phyloP scores from a whole-genome alignment of 2,329 filamentous ascomycete genomes.

The Scedosporium aurantiacum region DNA sequence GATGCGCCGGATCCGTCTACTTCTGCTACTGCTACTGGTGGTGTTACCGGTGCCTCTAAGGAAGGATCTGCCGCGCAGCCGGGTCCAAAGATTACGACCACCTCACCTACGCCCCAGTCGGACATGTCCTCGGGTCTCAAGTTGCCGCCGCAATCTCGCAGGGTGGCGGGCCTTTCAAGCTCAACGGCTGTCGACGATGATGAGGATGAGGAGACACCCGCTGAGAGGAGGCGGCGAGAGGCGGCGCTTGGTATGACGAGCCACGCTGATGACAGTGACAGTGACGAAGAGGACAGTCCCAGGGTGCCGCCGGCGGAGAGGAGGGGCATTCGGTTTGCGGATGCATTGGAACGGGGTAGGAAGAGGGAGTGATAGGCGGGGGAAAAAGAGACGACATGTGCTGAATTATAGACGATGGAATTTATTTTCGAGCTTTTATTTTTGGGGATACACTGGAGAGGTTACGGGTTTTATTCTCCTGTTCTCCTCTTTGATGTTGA shows the following conservation, averaged over 20 bases:
- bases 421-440: background rate
- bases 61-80: background rate
- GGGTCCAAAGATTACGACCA: background rate
- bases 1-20: slow-evolving; percentile 14
- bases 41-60: background rate
- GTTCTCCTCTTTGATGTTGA: background rate
- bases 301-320: slow-evolving; percentile 36
- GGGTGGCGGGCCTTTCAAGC: background rate
- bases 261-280: slow-evolving; percentile 21
- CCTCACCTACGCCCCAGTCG: slow-evolving; percentile 12
- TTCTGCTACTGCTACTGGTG: slow-evolving; percentile 3
- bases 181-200: slow-evolving; percentile 7
- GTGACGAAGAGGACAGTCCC: slow-evolving; percentile 43
- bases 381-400: background rate
- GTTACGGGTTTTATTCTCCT: background rate
- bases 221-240: slow-evolving; percentile 61
- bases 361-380: background rate
- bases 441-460: background rate
- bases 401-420: background rate
- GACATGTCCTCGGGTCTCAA: slow-evolving; percentile 13
- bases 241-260: slow-evolving; percentile 57
- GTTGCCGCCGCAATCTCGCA: slow-evolving; percentile 9
- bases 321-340: slow-evolving; percentile 52
- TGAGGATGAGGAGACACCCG: slow-evolving; percentile 51
- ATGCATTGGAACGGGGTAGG: slow-evolving; percentile 19